Evolutionary conservation across 2,329 filamentous ascomycete genomes (phyloP).

Genomic region (Huntiella abstrusa): DNA sequence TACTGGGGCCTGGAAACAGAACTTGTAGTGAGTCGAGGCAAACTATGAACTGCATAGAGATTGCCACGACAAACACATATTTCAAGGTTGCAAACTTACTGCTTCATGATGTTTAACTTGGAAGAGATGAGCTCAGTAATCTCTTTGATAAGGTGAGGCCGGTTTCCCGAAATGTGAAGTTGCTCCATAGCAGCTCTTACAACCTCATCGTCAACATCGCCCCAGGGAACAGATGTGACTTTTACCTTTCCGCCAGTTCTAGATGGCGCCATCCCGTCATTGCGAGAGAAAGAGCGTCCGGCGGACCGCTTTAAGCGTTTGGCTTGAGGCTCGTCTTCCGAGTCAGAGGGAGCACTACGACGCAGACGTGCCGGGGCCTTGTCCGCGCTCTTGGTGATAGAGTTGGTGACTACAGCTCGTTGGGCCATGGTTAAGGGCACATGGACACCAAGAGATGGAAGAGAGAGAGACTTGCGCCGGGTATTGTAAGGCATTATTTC

Average conservation of each 20-base stretch:
- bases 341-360: constrained; percentile 7
- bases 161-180: constrained; percentile 74
- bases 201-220: constrained; percentile 84
- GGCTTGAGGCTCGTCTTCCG: constrained; percentile 23
- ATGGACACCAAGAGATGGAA: constrained; percentile 84
- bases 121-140: constrained; percentile 62
- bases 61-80: too few species aligned
- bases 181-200: constrained; percentile 80
- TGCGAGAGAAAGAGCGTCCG: constrained; percentile 20
- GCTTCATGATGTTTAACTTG: constrained; percentile 67
- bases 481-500: constrained; percentile 77
- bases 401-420: constrained; percentile 30
- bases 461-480: constrained; percentile 82
- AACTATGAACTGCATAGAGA: neutral
- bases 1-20: neutral
- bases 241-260: constrained; percentile 77
- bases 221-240: constrained; percentile 49
- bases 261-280: constrained; percentile 39
- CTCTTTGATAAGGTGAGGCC: constrained; percentile 88
- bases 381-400: constrained; percentile 17
- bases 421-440: constrained; percentile 49
- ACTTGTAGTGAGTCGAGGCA: neutral
- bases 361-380: constrained; percentile 13
- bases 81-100: constrained; percentile 40
- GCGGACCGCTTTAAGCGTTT: constrained; percentile 41